A percentile compares a stretch with the other conserved stretches of the same genome.
These are phyloP conservation scores for Ploettnerulaceae sp. DNA, from an alignment of 2,329 filamentous ascomycete species.

Conservation along the genomic window DNA sequence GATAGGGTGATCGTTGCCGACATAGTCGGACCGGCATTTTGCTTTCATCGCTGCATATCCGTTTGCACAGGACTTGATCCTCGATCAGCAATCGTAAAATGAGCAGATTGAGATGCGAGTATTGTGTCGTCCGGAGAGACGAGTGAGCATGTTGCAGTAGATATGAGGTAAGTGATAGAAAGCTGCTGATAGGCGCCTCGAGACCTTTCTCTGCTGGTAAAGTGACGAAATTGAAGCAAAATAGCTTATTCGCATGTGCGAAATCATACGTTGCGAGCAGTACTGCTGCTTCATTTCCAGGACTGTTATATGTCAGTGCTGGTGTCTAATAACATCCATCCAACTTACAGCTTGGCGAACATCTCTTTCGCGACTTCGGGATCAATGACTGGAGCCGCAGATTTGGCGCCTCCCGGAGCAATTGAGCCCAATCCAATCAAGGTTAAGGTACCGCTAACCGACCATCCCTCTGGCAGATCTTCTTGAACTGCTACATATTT, in stretches of 20 bases:
- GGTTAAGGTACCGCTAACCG: slow-evolving; percentile 69
- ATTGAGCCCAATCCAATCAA: slow-evolving; percentile 81
- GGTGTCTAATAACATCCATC: neutral
- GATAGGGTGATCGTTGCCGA: slow-evolving; percentile 79
- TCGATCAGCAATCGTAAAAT: slow-evolving; percentile 83
- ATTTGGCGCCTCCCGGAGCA: slow-evolving; percentile 62
- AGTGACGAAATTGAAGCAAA: slow-evolving; percentile 78
- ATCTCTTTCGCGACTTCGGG: slow-evolving; percentile 77
- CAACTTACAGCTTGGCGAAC: slow-evolving; percentile 70
- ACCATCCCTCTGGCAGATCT: slow-evolving; percentile 87
- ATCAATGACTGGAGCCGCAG: slow-evolving; percentile 58
- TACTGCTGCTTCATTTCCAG: slow-evolving; percentile 71
- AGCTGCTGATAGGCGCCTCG: slow-evolving; percentile 72
- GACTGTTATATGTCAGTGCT: slow-evolving; percentile 47
- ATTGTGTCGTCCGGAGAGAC: slow-evolving; percentile 70
- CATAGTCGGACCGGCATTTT: slow-evolving; percentile 75
- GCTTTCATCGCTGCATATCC: slow-evolving; percentile 74
- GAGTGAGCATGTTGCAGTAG: slow-evolving; percentile 89
- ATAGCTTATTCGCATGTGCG: slow-evolving; percentile 88
- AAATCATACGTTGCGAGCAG: slow-evolving; percentile 90
- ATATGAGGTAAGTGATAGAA: slow-evolving; percentile 87
- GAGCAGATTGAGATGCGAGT: slow-evolving; percentile 80
- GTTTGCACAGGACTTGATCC: slow-evolving; percentile 75
- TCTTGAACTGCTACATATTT: slow-evolving; percentile 84
- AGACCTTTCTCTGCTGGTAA: slow-evolving; percentile 56